Percentiles rank a stretch among this genome's conserved stretches.
phyloP scores from a whole-genome alignment of 768 basidiomycete genomes.

The Antrodiella citrinella region DNA sequence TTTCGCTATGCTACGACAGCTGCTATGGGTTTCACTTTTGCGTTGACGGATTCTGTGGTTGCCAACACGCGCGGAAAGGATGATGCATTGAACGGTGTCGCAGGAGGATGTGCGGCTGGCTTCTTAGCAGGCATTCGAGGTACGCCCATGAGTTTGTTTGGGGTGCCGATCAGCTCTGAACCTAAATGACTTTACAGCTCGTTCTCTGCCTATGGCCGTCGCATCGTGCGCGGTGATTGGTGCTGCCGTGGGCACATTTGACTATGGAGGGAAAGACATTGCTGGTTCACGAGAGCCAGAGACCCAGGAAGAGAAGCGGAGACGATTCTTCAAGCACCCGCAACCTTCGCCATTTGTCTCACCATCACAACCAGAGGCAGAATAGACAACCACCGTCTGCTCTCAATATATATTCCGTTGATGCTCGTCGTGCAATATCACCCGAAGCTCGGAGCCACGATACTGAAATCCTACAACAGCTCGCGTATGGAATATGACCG shows the following conservation, averaged over 20 bases:
- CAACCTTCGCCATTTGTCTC: conserved; percentile 37
- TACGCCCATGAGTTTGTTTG: conserved; percentile 25
- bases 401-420: background rate
- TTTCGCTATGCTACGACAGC: conserved; percentile 34
- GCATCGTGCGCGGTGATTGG: conserved; percentile 76
- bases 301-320: conserved; percentile 59
- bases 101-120: conserved; percentile 88
- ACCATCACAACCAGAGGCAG: conserved; percentile 15
- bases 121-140: conserved; percentile 84
- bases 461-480: too few species aligned
- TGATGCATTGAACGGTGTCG: conserved; percentile 76
- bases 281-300: conserved; percentile 35
- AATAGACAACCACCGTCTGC: background rate
- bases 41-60: conserved; percentile 69
- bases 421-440: background rate
- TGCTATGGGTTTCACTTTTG: conserved; percentile 84
- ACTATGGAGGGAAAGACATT: conserved; percentile 61
- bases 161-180: background rate
- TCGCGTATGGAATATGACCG: too few species aligned
- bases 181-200: conserved; percentile 37
- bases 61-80: conserved; percentile 75
- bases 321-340: conserved; percentile 76
- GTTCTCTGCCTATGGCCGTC: conserved; percentile 76
- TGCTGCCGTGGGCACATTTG: conserved; percentile 72
- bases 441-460: too few species aligned